phyloP scores from a whole-genome alignment of 2,329 filamentous ascomycete genomes.

The Pseudogymnoascus sp. region DNA sequence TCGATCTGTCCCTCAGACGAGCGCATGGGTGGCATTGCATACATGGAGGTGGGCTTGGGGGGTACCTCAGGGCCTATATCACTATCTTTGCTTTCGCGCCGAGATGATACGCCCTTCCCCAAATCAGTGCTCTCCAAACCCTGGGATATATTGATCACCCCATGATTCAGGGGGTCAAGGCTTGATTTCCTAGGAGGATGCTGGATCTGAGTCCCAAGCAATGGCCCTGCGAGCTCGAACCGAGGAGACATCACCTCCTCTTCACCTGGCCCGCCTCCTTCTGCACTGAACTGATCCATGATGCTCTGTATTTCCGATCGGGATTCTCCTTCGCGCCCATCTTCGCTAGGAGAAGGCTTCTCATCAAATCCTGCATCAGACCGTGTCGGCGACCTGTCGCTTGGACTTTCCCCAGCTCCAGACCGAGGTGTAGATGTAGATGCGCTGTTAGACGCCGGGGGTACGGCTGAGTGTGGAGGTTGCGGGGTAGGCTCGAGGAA shows the following conservation, averaged over 20 bases:
- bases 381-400: slow-evolving; percentile 44
- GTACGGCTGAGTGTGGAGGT: slow-evolving; percentile 37
- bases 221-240: slow-evolving; percentile 73
- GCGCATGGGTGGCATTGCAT: slow-evolving; percentile 25
- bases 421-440: slow-evolving; percentile 30
- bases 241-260: slow-evolving; percentile 91
- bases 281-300: slow-evolving; percentile 89
- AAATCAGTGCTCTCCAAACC: slow-evolving; percentile 25
- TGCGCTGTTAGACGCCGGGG: slow-evolving; percentile 31
- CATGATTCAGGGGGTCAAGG: slow-evolving; percentile 58
- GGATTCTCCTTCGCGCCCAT: slow-evolving; percentile 62
- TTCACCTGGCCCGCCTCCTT: slow-evolving; percentile 61
- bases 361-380: slow-evolving; percentile 54
- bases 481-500: slow-evolving; percentile 46
- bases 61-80: slow-evolving; percentile 35
- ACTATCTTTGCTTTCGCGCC: slow-evolving; percentile 24
- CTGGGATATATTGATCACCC: slow-evolving; percentile 21
- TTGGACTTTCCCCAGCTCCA: slow-evolving; percentile 34
- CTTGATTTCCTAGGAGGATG: slow-evolving; percentile 84
- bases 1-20: slow-evolving; percentile 34
- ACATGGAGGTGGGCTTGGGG: slow-evolving; percentile 34
- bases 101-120: not conserved
- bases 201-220: slow-evolving; percentile 58
- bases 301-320: slow-evolving; percentile 90
- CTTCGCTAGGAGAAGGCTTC: slow-evolving; percentile 51